Percentiles rank a stretch among this genome's conserved stretches.
Conservation (phyloP, 2,329 filamentous ascomycete species). For the Magnaporthales sp. region DNA sequence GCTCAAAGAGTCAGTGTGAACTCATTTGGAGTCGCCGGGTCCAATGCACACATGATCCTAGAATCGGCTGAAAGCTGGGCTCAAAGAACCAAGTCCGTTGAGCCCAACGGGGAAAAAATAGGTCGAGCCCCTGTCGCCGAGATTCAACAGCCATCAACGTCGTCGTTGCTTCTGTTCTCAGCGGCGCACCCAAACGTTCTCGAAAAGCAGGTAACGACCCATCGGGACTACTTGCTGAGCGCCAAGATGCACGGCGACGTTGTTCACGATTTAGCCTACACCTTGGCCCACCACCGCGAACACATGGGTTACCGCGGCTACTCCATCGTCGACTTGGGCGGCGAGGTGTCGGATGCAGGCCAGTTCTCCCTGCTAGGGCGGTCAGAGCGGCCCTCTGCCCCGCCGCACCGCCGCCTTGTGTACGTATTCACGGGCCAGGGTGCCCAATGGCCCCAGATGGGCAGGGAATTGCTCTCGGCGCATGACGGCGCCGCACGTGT, state of each 20-base stretch:
- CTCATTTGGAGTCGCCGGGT: too few species aligned
- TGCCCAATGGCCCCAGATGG: constrained; percentile 13
- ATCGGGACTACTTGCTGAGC: background rate
- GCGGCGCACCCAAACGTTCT: constrained; percentile 1
- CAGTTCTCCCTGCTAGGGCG: constrained; percentile 11
- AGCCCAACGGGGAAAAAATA: background rate
- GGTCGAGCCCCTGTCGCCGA: background rate
- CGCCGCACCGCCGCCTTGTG: constrained; percentile 9
- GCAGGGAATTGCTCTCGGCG: background rate
- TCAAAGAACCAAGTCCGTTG: too few species aligned
- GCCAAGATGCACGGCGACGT: background rate
- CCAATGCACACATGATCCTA: background rate
- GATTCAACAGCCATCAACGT: too few species aligned
- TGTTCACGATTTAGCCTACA: constrained; percentile 12
- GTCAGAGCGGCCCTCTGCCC: too few species aligned
- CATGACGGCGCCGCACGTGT: background rate
- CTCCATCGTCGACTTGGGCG: too few species aligned
- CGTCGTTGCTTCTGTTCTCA: constrained; percentile 9
- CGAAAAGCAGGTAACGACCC: background rate
- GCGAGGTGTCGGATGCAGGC: too few species aligned
- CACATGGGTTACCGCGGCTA: constrained; percentile 9
- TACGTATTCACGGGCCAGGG: constrained; percentile 11
- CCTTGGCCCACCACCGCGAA: constrained; percentile 12
- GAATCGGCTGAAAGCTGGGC: constrained; percentile 9
- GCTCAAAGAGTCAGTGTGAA: too few species aligned